A percentile compares a stretch with the other conserved stretches of the same genome.
phyloP scores from a whole-genome alignment of 2,329 filamentous ascomycete species.

The Neonectria neomacrospora region DNA sequence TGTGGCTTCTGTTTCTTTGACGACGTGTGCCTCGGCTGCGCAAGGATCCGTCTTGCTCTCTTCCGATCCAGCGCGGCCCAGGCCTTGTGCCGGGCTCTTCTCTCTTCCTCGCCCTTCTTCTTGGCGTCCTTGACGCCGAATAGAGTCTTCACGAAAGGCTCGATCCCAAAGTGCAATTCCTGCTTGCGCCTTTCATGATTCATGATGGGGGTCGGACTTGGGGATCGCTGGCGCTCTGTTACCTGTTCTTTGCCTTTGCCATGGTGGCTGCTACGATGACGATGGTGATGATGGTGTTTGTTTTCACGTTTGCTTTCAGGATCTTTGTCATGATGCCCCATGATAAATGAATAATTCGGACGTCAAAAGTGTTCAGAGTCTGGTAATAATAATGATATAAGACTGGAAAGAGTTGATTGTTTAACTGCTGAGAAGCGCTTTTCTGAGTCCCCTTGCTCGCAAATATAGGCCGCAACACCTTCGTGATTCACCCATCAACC shows the following conservation, averaged over 20 bases:
- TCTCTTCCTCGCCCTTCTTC: slow-evolving; percentile 1
- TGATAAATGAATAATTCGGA: neutral
- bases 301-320: neutral
- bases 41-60: neutral
- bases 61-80: slow-evolving; percentile 3
- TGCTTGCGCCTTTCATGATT: slow-evolving; percentile 15
- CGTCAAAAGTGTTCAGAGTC: neutral
- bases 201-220: slow-evolving; percentile 5
- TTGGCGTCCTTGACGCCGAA: slow-evolving; percentile 8
- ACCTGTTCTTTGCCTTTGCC: neutral
- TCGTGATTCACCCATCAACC: slow-evolving; percentile 23
- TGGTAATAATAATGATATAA: neutral
- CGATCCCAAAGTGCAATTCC: slow-evolving; percentile 22
- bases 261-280: neutral
- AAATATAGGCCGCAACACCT: slow-evolving; percentile 8
- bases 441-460: neutral
- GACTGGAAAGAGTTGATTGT: slow-evolving; percentile 4
- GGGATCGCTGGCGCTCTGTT: neutral
- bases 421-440: slow-evolving; percentile 3
- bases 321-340: slow-evolving; percentile 1
- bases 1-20: too few relatives aligned
- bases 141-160: slow-evolving; percentile 11
- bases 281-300: neutral
- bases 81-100: slow-evolving; percentile 1
- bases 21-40: too few relatives aligned